Conservation (phyloP, 495 filamentous ascomycete genomes). For the Achaetomiella virescens region DNA sequence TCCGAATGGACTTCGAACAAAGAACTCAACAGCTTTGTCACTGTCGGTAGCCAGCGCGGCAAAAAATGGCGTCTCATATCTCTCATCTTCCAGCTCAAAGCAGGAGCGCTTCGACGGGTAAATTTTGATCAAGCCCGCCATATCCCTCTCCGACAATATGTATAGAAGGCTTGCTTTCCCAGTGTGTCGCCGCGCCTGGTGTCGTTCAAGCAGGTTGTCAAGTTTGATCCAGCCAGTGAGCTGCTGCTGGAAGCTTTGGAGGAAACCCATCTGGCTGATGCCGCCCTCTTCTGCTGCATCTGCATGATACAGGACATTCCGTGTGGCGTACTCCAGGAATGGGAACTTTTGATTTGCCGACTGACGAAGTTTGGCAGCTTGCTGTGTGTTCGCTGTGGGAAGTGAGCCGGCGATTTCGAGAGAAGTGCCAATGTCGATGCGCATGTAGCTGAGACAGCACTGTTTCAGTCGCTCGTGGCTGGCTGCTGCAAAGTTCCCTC, state of each 20-base stretch:
- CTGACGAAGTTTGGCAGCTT: constrained; percentile 18
- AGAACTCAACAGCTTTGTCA: constrained; percentile 19
- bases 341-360: constrained; percentile 8
- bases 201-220: constrained; percentile 28
- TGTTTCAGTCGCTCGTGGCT: constrained; percentile 35
- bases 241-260: constrained; percentile 31
- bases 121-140: constrained; percentile 34
- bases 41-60: constrained; percentile 35
- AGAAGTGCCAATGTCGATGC: not conserved
- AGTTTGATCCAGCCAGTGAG: constrained; percentile 32
- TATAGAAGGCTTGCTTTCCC: constrained; percentile 37
- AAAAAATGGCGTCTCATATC: constrained; percentile 39
- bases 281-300: constrained; percentile 16
- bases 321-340: constrained; percentile 13
- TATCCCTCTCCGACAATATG: constrained; percentile 40
- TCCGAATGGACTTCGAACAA: constrained; percentile 8
- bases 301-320: constrained; percentile 16
- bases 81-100: constrained; percentile 30
- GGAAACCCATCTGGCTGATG: constrained; percentile 35
- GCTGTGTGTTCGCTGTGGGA: constrained; percentile 14
- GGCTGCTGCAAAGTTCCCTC: constrained; percentile 14
- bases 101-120: constrained; percentile 13
- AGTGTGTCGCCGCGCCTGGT: constrained; percentile 26
- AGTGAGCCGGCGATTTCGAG: not conserved
- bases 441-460: constrained; percentile 30